Evolutionary conservation across 2,329 filamentous ascomycete species (phyloP).

Genomic region (Polychaeton citri): DNA sequence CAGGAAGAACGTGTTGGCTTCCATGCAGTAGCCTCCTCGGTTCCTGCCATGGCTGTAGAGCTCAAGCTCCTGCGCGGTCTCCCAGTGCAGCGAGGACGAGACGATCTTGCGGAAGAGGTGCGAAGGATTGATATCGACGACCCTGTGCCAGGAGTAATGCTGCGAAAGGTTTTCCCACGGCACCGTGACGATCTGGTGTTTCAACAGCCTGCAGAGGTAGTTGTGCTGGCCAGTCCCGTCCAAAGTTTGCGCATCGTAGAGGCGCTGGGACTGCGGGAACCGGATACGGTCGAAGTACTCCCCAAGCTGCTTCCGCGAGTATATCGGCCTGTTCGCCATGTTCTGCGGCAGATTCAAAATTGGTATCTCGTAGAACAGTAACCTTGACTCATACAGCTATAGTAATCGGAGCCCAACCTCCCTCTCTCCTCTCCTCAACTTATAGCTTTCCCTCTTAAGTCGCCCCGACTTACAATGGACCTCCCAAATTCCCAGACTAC

Average conservation of each 20-base stretch:
- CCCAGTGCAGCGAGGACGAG: too few relatives aligned
- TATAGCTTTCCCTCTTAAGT: too few relatives aligned
- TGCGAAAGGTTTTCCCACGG: slow-evolving; percentile 46
- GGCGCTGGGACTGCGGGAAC: slow-evolving; percentile 5
- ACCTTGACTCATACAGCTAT: too few relatives aligned
- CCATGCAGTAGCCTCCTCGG: slow-evolving; percentile 49
- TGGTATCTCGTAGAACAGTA: too few relatives aligned
- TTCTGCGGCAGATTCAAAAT: not conserved
- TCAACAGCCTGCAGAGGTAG: not conserved
- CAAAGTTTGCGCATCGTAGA: not conserved
- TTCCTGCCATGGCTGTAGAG: slow-evolving; percentile 23
- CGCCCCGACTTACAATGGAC: too few relatives aligned
- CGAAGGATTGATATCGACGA: slow-evolving; percentile 36
- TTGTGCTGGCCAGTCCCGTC: not conserved
- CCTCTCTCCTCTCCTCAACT: too few relatives aligned
- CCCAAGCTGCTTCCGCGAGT: slow-evolving; percentile 10
- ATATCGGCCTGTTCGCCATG: slow-evolving; percentile 1
- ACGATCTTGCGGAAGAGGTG: slow-evolving; percentile 40
- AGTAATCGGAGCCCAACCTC: too few relatives aligned
- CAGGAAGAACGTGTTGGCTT: slow-evolving; percentile 41
- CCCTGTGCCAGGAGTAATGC: slow-evolving; percentile 39
- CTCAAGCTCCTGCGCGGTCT: not conserved
- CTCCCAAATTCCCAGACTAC: too few relatives aligned
- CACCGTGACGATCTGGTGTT: slow-evolving; percentile 26
- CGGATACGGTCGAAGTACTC: slow-evolving; percentile 12